Conservation (phyloP, 176 grass and related monocot species). For the Oryza brachyantha region DNA sequence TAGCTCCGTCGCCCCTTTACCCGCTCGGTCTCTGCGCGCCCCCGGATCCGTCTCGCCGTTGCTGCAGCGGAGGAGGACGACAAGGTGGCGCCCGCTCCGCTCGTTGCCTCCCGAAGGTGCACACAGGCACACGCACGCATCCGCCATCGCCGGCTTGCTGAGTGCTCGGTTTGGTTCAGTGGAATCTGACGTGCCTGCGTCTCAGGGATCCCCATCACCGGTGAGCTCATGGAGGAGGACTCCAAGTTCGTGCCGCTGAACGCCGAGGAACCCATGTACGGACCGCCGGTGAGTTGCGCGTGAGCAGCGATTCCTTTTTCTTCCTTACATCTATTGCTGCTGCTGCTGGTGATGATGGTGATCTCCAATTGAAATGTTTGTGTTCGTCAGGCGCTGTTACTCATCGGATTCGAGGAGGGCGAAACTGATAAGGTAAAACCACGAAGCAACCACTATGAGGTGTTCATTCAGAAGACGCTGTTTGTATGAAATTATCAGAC, state of each 20-base stretch:
- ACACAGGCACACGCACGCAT: neutral
- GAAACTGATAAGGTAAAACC: conserved; percentile 72
- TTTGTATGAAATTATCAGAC: neutral
- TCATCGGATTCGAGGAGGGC: conserved; percentile 71
- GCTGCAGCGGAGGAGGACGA: neutral
- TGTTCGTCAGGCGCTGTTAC: conserved; percentile 61
- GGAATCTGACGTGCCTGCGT: neutral
- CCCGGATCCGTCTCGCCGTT: neutral
- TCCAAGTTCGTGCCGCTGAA: conserved; percentile 88
- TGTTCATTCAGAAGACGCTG: neutral
- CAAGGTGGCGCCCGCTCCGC: conserved; percentile 12
- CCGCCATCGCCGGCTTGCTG: no score
- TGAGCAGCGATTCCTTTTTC: neutral
- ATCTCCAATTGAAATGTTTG: neutral
- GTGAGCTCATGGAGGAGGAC: conserved; percentile 70
- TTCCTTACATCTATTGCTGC: neutral
- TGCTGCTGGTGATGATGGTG: neutral
- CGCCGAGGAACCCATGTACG: conserved; percentile 78
- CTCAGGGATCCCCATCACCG: conserved; percentile 52
- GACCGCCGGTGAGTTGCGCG: conserved; percentile 75
- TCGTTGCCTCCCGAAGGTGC: conserved; percentile 39
- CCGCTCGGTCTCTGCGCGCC: no score
- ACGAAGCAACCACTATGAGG: neutral
- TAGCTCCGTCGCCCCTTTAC: neutral
- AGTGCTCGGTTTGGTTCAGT: neutral